These are phyloP conservation scores for Saccharomycodes ludwigii DNA, from an alignment of 805 yeast genomes.

Conservation along the genomic window DNA sequence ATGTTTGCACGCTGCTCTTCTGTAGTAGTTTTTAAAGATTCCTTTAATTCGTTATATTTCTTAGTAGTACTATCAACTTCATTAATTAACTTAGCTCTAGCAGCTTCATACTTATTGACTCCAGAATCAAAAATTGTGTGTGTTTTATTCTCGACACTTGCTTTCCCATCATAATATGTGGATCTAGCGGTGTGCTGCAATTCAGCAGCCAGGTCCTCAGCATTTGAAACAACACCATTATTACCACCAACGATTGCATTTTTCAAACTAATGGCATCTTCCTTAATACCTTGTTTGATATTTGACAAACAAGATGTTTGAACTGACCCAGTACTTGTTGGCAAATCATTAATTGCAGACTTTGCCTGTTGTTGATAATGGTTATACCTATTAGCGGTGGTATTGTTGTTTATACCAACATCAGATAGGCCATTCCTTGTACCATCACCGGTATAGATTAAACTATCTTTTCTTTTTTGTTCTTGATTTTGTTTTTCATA, in stretches of 20 bases:
- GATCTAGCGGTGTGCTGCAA: neutral
- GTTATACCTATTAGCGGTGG: neutral
- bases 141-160: constrained; percentile 2
- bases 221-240: constrained; percentile 7
- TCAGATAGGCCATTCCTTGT: no score
- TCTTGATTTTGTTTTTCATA: constrained; percentile 15
- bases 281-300: constrained; percentile 11
- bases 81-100: constrained; percentile 19
- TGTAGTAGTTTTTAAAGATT: constrained; percentile 5
- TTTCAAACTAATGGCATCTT: constrained; percentile 9
- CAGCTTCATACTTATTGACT: constrained; percentile 18
- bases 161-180: constrained; percentile 2
- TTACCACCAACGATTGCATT: constrained; percentile 8
- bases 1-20: neutral
- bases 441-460: constrained; percentile 5
- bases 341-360: neutral
- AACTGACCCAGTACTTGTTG: no score
- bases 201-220: no score
- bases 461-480: constrained; percentile 9
- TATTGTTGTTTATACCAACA: no score
- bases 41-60: constrained; percentile 13
- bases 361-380: neutral
- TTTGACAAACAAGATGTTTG: constrained; percentile 5
- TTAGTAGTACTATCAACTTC: constrained; percentile 19
- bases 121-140: constrained; percentile 18